Evolutionary conservation across 495 filamentous ascomycete genomes (phyloP).

Genomic region (Talaromyces proteolyticus): DNA sequence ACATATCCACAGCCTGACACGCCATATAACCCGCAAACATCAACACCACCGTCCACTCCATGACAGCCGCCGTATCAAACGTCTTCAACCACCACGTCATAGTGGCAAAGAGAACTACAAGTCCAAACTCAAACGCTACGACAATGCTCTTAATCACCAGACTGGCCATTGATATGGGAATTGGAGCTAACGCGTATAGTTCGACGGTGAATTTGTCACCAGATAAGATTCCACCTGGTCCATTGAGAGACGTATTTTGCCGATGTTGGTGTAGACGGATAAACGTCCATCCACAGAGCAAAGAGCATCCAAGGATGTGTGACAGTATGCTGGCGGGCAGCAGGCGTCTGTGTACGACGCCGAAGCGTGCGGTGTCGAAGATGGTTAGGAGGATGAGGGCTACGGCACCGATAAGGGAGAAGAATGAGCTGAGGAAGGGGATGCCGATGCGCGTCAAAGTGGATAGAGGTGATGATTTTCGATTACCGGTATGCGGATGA

Average conservation of each 20-base stretch:
- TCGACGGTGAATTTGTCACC: constrained; percentile 3
- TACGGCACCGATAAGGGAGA: constrained; percentile 1
- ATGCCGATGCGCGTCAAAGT: neutral
- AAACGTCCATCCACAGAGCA: constrained; percentile 1
- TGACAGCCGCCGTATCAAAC: neutral
- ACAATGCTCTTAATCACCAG: constrained; percentile 1
- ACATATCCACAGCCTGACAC: constrained; percentile 5
- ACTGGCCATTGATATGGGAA: constrained; percentile 1
- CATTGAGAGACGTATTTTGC: neutral
- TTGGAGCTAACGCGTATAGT: neutral
- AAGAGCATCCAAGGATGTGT: constrained; percentile 1
- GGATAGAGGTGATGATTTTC: neutral
- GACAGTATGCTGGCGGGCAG: neutral
- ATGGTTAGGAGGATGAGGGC: constrained; percentile 4
- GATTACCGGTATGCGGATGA: neutral
- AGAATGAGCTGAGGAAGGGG: constrained; percentile 1
- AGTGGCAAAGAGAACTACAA: constrained; percentile 1
- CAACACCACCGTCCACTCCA: constrained; percentile 5
- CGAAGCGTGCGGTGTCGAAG: constrained; percentile 3
- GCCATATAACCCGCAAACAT: constrained; percentile 4
- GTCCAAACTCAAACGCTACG: neutral
- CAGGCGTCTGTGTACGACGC: neutral
- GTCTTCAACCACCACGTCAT: constrained; percentile 4
- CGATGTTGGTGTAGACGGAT: neutral
- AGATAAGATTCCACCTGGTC: neutral